Evolutionary conservation across 2,329 filamentous ascomycete species (phyloP).

Genomic region (Xylariales sp.): DNA sequence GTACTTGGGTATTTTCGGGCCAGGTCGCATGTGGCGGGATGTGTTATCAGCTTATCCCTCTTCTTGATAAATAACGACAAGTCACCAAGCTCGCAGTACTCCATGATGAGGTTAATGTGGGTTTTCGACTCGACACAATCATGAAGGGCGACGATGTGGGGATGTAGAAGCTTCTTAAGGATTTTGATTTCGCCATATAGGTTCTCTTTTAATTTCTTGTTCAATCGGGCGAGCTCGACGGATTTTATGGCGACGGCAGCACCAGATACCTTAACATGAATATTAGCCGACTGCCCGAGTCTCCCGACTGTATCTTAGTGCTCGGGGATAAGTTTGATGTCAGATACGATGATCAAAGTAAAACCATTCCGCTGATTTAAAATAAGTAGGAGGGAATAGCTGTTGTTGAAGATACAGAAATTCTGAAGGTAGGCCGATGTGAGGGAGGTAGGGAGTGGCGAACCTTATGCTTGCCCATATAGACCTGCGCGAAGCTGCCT

Average conservation of each 20-base stretch:
- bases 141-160: conserved; percentile 95
- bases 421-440: conserved; percentile 19
- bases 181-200: conserved; percentile 96
- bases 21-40: conserved; percentile 88
- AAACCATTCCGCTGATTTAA: conserved; percentile 9
- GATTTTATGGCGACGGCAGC: conserved; percentile 95
- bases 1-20: conserved; percentile 92
- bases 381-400: conserved; percentile 28
- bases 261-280: conserved; percentile 71
- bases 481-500: conserved; percentile 97
- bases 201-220: conserved; percentile 96
- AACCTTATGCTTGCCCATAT: conserved; percentile 86
- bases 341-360: not conserved
- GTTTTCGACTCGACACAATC: conserved; percentile 88
- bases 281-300: conserved; percentile 38
- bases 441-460: conserved; percentile 48
- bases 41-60: conserved; percentile 80
- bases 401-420: conserved; percentile 26
- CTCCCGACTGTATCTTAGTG: conserved; percentile 4
- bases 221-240: conserved; percentile 88
- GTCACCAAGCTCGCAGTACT: conserved; percentile 96
- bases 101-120: conserved; percentile 97
- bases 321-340: not conserved
- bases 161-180: conserved; percentile 91
- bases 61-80: conserved; percentile 97